Base-by-base conservation (phyloP, 2,329 filamentous ascomycete species). In the Huntiella bhutanensis region DNA sequence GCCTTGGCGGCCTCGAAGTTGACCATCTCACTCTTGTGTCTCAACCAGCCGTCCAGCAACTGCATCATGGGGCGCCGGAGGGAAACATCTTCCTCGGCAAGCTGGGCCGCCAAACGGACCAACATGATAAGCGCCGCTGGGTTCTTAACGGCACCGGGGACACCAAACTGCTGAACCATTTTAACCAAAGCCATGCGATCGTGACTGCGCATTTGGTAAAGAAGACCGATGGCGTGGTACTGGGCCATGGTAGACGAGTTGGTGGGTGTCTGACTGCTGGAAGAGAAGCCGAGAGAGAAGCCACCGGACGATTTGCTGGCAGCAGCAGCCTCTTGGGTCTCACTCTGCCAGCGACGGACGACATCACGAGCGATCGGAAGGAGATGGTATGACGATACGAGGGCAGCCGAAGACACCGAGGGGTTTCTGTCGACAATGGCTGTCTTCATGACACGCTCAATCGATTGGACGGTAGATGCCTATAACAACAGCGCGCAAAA, bases 121-220 rank as follows among this genome's bases (percentile, higher is more conserved):
- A 98, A 72, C 75, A 98, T 80, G 43, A 98, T 77, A 49, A 87
- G 80, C 33, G 87, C 91, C 50, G 88, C 84, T 15, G 91, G 86
- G 63, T 83, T 95, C 76, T 95, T 96, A 52, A 96, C 80, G 8
- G 85, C 85, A 49, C 91, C 91, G 12, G 86, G 76, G 45, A 80
- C 80, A 45, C 86, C 86, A 60, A 95, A 96, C 62, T 98, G 91
- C 67, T 98, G 91, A n/a, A 98, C 88, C 91, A 98, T 96, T 73
- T 98, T 98, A 51, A 96, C 88, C 55, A 98, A 67, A 16, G 91
- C 87, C 91, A 98, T 98, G 56, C 91, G 78, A 62, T 98, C 91
- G 62, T 95, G 87, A 57, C 82, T 82, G 58, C 91, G 82, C 85
- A 96, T 96, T 65, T 96, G 88, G 63, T 96, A 98, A 39, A 98